Conservation (phyloP, 352 stramenopile species). For the Phytophthora boehmeriae region DNA sequence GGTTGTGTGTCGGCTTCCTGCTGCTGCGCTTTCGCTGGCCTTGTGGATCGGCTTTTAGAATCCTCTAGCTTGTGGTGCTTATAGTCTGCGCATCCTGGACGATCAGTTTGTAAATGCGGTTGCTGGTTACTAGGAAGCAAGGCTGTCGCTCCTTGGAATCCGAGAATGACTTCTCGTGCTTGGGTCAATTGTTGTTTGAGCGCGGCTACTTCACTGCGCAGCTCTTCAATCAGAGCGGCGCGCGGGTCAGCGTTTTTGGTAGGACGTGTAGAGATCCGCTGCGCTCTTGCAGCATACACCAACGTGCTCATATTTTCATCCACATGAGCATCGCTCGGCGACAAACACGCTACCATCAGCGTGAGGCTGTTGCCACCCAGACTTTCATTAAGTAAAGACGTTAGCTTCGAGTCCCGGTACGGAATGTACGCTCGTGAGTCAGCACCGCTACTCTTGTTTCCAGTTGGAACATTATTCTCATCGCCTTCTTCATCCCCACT, state of each 20-base stretch:
- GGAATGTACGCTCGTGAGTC: constrained; percentile 40
- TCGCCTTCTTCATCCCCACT: constrained; percentile 30
- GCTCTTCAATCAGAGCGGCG: constrained; percentile 51
- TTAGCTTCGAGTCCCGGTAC: constrained; percentile 73
- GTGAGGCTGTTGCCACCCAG: constrained; percentile 68
- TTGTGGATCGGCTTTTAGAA: background rate
- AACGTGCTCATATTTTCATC: constrained; percentile 77
- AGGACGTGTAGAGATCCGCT: constrained; percentile 60
- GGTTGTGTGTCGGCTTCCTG: background rate
- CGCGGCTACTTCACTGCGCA: constrained; percentile 29
- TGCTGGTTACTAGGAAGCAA: background rate
- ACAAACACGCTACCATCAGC: constrained; percentile 72
- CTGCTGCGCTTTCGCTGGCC: background rate
- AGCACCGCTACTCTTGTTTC: constrained; percentile 14
- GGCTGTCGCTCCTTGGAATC: constrained; percentile 26
- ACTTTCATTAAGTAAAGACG: constrained; percentile 62
- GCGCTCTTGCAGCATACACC: constrained; percentile 59
- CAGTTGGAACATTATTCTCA: background rate
- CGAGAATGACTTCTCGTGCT: constrained; percentile 47
- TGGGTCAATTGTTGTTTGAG: constrained; percentile 34
- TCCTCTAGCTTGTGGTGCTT: background rate
- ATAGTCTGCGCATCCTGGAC: too few relatives aligned
- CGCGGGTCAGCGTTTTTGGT: constrained; percentile 61
- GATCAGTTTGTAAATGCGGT: background rate
- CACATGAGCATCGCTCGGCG: constrained; percentile 50